phyloP scores from a whole-genome alignment of 768 basidiomycete species.

The Tulasnella sp. region DNA sequence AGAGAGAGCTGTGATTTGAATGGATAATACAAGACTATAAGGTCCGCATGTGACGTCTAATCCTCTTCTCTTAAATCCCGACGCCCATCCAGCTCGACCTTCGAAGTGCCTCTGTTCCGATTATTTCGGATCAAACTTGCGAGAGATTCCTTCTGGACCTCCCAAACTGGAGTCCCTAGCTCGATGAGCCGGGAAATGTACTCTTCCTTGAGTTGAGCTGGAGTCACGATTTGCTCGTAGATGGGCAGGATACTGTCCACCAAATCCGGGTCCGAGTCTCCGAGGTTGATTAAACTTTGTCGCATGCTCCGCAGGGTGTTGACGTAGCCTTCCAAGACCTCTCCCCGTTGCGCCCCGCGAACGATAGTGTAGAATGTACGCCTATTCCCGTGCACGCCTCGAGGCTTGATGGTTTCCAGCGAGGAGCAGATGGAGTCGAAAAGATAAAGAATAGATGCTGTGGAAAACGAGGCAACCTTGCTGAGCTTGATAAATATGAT shows the following conservation, averaged over 20 bases:
- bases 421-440: background rate
- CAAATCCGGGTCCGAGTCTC: no score
- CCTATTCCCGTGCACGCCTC: background rate
- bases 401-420: background rate
- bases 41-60: no score
- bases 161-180: background rate
- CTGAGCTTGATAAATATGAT: background rate
- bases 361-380: background rate
- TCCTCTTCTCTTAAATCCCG: background rate
- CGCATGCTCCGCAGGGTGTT: background rate
- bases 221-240: background rate
- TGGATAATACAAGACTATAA: no score
- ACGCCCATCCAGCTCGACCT: background rate
- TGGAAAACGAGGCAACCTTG: background rate
- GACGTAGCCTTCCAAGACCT: background rate
- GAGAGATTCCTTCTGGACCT: background rate
- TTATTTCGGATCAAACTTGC: background rate
- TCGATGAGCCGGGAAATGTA: background rate
- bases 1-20: no score
- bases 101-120: background rate
- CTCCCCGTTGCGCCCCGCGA: background rate
- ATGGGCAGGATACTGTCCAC: background rate
- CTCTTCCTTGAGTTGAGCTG: background rate
- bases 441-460: background rate
- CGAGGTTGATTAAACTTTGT: no score